These are phyloP conservation scores for Tuber brumale DNA, from an alignment of 495 filamentous ascomycete species.

Conservation along the genomic window DNA sequence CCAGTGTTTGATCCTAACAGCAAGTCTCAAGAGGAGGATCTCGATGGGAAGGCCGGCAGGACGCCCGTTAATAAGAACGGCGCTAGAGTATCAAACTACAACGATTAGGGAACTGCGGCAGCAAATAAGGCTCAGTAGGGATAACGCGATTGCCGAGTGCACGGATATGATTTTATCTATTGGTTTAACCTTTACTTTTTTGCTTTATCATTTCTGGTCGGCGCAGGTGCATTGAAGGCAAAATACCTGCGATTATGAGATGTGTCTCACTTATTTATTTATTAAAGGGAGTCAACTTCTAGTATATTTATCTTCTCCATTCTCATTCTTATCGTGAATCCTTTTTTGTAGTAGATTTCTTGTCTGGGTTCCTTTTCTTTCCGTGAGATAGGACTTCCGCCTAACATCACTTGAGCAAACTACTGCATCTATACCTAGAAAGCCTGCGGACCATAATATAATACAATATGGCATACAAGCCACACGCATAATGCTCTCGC, in stretches of 20 bases:
- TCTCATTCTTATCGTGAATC: neutral
- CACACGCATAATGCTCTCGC: neutral
- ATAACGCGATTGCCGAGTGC: neutral
- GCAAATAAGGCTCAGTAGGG: neutral
- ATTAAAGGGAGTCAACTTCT: neutral
- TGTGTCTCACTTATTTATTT: neutral
- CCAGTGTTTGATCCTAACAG: constrained; percentile 51
- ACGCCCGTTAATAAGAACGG: constrained; percentile 57
- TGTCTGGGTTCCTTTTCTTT: neutral
- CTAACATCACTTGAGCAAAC: neutral
- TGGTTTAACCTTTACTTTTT: neutral
- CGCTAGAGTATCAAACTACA: constrained; percentile 57
- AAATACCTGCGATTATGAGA: neutral
- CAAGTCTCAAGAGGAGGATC: constrained; percentile 56
- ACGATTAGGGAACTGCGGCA: constrained; percentile 46
- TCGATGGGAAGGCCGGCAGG: constrained; percentile 48
- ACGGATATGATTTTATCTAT: neutral
- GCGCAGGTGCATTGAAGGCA: neutral
- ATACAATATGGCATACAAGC: neutral
- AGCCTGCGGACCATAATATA: too few species aligned
- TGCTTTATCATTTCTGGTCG: neutral
- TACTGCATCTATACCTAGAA: neutral
- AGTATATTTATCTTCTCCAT: neutral
- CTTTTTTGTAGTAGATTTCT: neutral
- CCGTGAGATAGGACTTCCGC: neutral